Conservation (phyloP, 345 rosid genomes). For the Rhodamnia rubescens region DNA sequence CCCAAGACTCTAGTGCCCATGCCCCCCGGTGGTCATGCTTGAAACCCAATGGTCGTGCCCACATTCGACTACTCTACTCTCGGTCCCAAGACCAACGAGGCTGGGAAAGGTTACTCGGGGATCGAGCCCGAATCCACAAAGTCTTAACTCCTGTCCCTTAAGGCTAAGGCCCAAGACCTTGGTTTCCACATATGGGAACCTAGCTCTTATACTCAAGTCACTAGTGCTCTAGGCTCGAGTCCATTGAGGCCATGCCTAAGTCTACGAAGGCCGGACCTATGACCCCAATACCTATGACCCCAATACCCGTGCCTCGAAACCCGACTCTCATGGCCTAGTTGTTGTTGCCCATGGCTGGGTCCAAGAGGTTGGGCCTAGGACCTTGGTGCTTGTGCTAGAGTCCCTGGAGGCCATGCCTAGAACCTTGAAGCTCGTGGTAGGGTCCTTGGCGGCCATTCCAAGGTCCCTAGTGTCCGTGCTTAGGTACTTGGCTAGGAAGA, state of each 20-base stretch:
- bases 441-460: not conserved
- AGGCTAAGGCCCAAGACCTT: too few relatives aligned
- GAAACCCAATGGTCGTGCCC: too few relatives aligned
- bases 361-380: not conserved
- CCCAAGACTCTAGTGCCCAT: too few relatives aligned
- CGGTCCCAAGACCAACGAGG: too few relatives aligned
- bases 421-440: not conserved
- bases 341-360: fast-evolving
- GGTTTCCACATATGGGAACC: not conserved
- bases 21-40: too few relatives aligned
- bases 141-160: too few relatives aligned
- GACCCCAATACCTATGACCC: fast-evolving
- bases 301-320: not conserved
- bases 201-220: not conserved
- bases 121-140: too few relatives aligned
- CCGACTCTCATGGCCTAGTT: not conserved
- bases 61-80: too few relatives aligned
- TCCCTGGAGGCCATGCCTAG: fast-evolving
- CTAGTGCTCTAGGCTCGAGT: not conserved
- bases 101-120: too few relatives aligned
- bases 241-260: not conserved
- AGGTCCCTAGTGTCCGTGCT: not conserved
- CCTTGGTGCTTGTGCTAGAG: fast-evolving
- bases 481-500: not conserved
- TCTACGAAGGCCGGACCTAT: not conserved